These are phyloP conservation scores for Fraxinus sp. DNA, from an alignment of 305 asterid genomes.

Conservation along the genomic window DNA sequence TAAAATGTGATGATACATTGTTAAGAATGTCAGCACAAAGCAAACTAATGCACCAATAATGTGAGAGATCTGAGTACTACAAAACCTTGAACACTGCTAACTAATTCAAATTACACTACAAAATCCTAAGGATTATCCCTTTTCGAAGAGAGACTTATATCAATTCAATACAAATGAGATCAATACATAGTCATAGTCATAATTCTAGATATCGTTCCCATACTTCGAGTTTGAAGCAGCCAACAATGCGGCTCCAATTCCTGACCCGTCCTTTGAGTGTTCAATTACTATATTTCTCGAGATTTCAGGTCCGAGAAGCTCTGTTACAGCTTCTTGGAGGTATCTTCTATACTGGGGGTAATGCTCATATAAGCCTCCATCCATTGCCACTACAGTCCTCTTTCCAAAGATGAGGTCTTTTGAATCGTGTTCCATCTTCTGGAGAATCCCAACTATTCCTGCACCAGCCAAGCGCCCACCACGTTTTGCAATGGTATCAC, in stretches of 20 bases:
- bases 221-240: constrained; percentile 79
- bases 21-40: not conserved
- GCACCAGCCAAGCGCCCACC: constrained; percentile 82
- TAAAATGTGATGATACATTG: not conserved
- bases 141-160: not conserved
- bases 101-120: not conserved
- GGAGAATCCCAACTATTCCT: constrained; percentile 72
- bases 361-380: constrained; percentile 77
- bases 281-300: constrained; percentile 56
- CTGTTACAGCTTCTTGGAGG: constrained; percentile 61
- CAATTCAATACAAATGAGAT: not conserved
- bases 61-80: not conserved
- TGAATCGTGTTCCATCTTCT: constrained; percentile 70
- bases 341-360: constrained; percentile 65
- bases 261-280: constrained; percentile 81
- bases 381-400: constrained; percentile 83
- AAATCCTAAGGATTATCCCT: not conserved
- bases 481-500: constrained; percentile 60
- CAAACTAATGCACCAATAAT: not conserved
- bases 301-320: constrained; percentile 55
- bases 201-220: constrained; percentile 31
- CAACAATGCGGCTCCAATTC: constrained; percentile 49
- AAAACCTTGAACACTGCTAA: not conserved
- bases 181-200: not conserved
- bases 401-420: constrained; percentile 56